Evolutionary conservation across 345 rosid genomes (phyloP).

Genomic region (Eutrema yunnanense): DNA sequence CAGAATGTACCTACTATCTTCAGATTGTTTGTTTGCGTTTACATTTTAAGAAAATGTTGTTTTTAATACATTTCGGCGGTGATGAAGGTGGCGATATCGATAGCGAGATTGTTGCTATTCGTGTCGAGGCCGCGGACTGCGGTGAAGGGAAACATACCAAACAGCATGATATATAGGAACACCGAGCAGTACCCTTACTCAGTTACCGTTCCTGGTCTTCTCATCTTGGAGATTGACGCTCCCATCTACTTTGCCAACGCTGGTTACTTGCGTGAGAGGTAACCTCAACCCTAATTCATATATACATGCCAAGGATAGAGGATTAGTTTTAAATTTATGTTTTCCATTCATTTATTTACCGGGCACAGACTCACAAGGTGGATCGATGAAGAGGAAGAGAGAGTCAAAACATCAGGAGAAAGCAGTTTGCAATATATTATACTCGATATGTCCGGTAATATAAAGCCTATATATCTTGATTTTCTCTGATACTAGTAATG

Average conservation of each 20-base stretch:
- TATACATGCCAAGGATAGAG: not conserved
- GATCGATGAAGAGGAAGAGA: constrained; percentile 82
- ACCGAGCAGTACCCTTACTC: constrained; percentile 76
- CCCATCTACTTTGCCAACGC: constrained; percentile 88
- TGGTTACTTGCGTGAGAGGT: constrained; percentile 92
- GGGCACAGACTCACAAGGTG: constrained; percentile 68
- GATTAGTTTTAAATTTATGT: not conserved
- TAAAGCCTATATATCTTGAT: not conserved
- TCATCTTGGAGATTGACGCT: constrained; percentile 78
- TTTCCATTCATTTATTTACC: not conserved
- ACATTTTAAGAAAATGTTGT: not conserved
- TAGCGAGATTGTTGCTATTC: constrained; percentile 60
- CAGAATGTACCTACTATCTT: not conserved
- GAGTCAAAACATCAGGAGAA: constrained; percentile 52
- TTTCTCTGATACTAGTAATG: not conserved
- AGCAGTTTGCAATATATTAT: constrained; percentile 62
- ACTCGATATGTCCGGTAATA: constrained; percentile 67
- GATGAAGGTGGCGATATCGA: constrained; percentile 60
- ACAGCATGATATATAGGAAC: constrained; percentile 66
- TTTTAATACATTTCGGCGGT: not conserved
- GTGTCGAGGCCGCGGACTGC: constrained; percentile 78
- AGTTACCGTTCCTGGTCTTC: constrained; percentile 54
- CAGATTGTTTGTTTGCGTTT: too few relatives aligned
- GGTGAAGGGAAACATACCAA: constrained; percentile 74
- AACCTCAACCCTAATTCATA: not conserved